Evolutionary conservation across 148 eudicot genomes (phyloP).

Genomic region (Vaccinium darrowii): DNA sequence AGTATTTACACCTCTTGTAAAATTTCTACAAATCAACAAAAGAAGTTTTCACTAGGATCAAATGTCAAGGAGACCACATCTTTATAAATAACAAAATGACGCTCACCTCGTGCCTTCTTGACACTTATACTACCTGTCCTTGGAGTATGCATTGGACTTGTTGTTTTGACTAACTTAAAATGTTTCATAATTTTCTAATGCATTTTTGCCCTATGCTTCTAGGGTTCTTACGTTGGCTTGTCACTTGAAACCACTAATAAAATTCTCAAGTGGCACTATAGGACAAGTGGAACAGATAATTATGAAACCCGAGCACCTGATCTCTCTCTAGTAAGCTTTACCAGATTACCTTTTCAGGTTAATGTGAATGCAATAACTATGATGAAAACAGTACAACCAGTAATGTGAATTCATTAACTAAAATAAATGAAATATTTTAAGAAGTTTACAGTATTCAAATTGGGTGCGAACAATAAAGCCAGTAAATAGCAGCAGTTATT

Average conservation of each 20-base stretch:
- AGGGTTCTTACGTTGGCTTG: too few relatives aligned
- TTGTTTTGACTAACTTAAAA: too few relatives aligned
- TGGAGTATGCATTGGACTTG: neutral
- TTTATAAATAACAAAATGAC: neutral
- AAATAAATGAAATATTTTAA: neutral
- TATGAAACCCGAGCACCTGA: too few relatives aligned
- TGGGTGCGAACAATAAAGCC: neutral
- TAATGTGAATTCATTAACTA: neutral
- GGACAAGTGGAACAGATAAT: too few relatives aligned
- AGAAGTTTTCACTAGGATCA: neutral
- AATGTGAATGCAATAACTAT: neutral
- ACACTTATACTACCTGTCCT: neutral
- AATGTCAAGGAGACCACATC: neutral
- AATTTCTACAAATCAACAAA: neutral
- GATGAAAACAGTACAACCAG: neutral
- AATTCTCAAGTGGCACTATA: too few relatives aligned
- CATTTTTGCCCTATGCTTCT: too few relatives aligned
- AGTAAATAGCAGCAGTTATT: neutral
- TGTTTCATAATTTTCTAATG: too few relatives aligned
- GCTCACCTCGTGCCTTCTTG: neutral
- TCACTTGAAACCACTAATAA: too few relatives aligned
- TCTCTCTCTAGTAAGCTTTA: neutral
- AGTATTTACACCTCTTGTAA: neutral
- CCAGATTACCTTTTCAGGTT: neutral
- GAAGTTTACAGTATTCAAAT: neutral